Percentiles rank a stretch among this genome's conserved stretches.
Evolutionary conservation across 352 stramenopile species (phyloP).

Genomic region (Achlya hypogyna): DNA sequence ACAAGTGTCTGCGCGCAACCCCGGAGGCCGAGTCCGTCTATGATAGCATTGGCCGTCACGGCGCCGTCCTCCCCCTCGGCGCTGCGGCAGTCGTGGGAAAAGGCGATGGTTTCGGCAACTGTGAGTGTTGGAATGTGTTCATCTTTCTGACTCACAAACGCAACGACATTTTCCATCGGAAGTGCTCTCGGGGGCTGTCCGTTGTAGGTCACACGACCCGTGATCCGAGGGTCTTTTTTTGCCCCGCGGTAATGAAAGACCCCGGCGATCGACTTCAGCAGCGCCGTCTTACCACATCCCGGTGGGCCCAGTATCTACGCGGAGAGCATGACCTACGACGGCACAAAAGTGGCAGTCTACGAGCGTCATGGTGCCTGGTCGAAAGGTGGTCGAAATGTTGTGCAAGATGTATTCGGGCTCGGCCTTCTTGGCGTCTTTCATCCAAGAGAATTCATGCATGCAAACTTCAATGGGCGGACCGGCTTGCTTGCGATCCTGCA

Average conservation of each 20-base stretch:
- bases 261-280: conserved; percentile 12
- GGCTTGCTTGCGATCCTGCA: not conserved
- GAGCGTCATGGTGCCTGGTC: conserved; percentile 12
- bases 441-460: not conserved
- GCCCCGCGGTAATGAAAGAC: conserved; percentile 10
- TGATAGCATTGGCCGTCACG: conserved; percentile 24
- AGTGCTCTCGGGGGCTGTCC: not conserved
- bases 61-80: conserved; percentile 4
- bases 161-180: conserved; percentile 9
- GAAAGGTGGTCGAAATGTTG: conserved; percentile 1
- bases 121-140: conserved; percentile 24
- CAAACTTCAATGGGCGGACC: not conserved
- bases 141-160: conserved; percentile 23
- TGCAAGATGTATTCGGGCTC: conserved; percentile 5
- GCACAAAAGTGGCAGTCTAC: not conserved
- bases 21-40: conserved; percentile 43
- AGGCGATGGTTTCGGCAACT: conserved; percentile 24
- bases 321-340: not conserved
- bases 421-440: not conserved
- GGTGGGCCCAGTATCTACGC: conserved; percentile 13
- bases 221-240: not conserved
- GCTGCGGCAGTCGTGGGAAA: conserved; percentile 23
- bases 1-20: conserved; percentile 11
- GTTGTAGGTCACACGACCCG: conserved; percentile 4
- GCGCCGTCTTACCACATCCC: conserved; percentile 5